Conservation (phyloP, 768 basidiomycete genomes). For the Punctularia strigosozonata region DNA sequence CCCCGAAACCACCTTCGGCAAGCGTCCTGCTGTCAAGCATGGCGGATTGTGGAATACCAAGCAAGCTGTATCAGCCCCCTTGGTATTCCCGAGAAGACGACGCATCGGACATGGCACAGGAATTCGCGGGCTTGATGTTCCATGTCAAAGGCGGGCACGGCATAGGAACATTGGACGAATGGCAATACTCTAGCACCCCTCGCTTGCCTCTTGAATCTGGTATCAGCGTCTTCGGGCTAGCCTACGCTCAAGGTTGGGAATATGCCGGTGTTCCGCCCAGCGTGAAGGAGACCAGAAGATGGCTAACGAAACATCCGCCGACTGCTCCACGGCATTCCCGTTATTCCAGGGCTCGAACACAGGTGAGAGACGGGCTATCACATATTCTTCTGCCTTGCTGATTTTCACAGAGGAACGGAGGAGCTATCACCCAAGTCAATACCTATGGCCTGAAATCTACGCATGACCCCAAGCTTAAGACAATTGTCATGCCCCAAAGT, state of each 20-base stretch:
- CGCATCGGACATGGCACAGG: slow-evolving; percentile 51
- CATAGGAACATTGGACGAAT: slow-evolving; percentile 47
- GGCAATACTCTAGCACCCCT: slow-evolving; percentile 21
- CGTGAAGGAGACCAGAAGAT: slow-evolving; percentile 36
- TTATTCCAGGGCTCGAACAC: slow-evolving; percentile 28
- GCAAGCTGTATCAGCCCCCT: slow-evolving; percentile 62
- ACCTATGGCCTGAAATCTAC: slow-evolving; percentile 56
- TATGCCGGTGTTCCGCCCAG: slow-evolving; percentile 64
- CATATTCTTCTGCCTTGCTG: neutral
- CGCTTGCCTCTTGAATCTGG: slow-evolving; percentile 1
- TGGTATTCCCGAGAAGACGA: slow-evolving; percentile 69
- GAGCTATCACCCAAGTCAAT: slow-evolving; percentile 68
- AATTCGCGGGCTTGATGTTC: slow-evolving; percentile 76
- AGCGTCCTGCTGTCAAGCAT: slow-evolving; percentile 33
- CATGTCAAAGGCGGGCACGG: slow-evolving; percentile 53
- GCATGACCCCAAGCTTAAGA: too few species aligned
- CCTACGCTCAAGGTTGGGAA: slow-evolving; percentile 61
- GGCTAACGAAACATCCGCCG: slow-evolving; percentile 29
- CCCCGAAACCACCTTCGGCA: slow-evolving; percentile 35
- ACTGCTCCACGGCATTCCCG: slow-evolving; percentile 9
- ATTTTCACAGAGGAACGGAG: slow-evolving; percentile 47
- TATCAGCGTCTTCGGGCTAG: slow-evolving; percentile 11
- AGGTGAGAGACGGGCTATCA: too few species aligned
- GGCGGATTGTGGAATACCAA: slow-evolving; percentile 35
- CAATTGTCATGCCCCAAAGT: too few species aligned